Conservation (phyloP, 1,139 yeast genomes). For the Debaryomyces nepalensis region DNA sequence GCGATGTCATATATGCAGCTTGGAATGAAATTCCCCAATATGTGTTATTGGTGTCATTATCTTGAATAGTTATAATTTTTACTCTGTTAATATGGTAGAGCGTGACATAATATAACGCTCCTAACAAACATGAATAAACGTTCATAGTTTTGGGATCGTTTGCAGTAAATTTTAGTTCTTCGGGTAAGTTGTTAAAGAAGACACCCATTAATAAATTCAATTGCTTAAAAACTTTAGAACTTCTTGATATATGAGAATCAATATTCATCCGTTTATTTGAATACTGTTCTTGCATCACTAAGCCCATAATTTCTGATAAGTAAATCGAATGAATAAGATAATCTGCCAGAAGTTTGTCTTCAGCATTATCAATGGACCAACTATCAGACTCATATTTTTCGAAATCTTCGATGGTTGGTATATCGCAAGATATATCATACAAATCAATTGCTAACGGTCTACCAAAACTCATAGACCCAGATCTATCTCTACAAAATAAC, state of each 20-base stretch:
- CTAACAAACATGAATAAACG: slow-evolving; percentile 16
- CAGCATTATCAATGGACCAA: slow-evolving; percentile 11
- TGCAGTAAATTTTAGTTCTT: slow-evolving; percentile 14
- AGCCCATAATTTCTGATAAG: slow-evolving; percentile 18
- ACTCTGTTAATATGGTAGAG: slow-evolving; percentile 21
- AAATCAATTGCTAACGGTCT: slow-evolving; percentile 16
- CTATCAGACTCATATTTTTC: slow-evolving; percentile 16
- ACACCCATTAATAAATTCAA: slow-evolving; percentile 19
- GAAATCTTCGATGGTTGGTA: slow-evolving; percentile 14
- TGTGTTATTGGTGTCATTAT: slow-evolving; percentile 7
- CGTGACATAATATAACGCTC: slow-evolving; percentile 18
- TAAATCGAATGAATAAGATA: slow-evolving; percentile 15
- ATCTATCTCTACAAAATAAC: slow-evolving; percentile 20
- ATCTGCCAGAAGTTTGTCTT: slow-evolving; percentile 15
- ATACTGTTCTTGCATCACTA: slow-evolving; percentile 18
- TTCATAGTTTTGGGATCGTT: slow-evolving; percentile 15
- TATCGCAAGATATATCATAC: not conserved
- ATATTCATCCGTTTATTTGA: not conserved
- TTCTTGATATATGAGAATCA: slow-evolving; percentile 9
- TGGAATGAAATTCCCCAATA: slow-evolving; percentile 21
- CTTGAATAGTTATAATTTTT: slow-evolving; percentile 13
- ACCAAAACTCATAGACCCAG: slow-evolving; percentile 19
- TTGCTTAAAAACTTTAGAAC: slow-evolving; percentile 17
- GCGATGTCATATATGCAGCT: slow-evolving; percentile 16
- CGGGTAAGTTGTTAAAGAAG: slow-evolving; percentile 17